Percentiles rank a stretch among this genome's conserved stretches.
phyloP scores from a whole-genome alignment of 768 basidiomycete species.

The Candolleomyces aberdarensis region DNA sequence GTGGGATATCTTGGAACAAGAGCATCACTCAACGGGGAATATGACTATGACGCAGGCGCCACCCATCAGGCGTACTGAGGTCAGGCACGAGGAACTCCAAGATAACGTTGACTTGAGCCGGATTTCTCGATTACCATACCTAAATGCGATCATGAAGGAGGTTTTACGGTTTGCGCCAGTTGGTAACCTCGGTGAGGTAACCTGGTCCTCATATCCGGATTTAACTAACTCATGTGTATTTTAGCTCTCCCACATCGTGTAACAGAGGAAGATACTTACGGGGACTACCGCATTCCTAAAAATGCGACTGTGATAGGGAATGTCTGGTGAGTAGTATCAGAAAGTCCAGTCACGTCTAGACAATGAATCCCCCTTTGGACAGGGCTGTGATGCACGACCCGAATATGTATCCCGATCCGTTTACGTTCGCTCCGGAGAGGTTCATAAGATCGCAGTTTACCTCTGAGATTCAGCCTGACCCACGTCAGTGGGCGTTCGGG shows the following conservation, averaged over 20 bases:
- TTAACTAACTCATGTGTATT: not conserved
- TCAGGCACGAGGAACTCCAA: not conserved
- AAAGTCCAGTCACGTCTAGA: not conserved
- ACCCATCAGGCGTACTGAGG: not conserved
- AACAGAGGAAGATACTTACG: constrained; percentile 42
- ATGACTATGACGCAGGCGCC: too few species aligned
- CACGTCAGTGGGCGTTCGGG: constrained; percentile 18
- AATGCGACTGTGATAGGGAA: constrained; percentile 44
- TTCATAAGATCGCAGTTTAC: constrained; percentile 5
- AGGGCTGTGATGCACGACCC: constrained; percentile 27
- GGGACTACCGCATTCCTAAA: constrained; percentile 42
- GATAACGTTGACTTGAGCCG: constrained; percentile 9
- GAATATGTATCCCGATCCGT: constrained; percentile 16
- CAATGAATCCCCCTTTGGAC: not conserved
- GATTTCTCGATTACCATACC: constrained; percentile 27
- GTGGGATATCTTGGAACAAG: too few species aligned
- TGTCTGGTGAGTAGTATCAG: constrained; percentile 33
- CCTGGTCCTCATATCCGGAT: not conserved
- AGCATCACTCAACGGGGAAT: too few species aligned
- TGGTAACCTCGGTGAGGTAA: constrained; percentile 33
- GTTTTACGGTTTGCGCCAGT: constrained; percentile 39
- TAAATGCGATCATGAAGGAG: constrained; percentile 37
- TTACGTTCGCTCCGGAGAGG: constrained; percentile 17
- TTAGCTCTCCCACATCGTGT: constrained; percentile 41
- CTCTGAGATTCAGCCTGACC: constrained; percentile 13